Evolutionary conservation across 2,329 filamentous ascomycete species (phyloP).

Genomic region (Simplicillium aogashimaense): DNA sequence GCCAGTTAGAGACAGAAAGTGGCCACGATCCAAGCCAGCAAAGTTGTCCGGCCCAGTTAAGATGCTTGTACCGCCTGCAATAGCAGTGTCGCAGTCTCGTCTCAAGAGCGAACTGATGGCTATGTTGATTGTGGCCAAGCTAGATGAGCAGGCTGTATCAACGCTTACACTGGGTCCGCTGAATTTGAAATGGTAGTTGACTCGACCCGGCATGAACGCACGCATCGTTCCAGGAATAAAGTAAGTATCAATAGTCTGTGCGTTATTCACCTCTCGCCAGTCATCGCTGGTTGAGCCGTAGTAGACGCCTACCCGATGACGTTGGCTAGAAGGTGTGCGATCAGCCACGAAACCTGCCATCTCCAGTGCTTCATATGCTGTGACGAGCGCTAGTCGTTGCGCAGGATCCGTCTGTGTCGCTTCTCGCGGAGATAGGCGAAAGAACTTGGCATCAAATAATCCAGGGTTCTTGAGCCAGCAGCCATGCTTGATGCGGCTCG

Average conservation of each 20-base stretch:
- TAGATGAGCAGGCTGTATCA: constrained; percentile 28
- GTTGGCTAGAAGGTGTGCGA: constrained; percentile 51
- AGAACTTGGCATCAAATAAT: constrained; percentile 65
- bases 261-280: constrained; percentile 67
- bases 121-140: constrained; percentile 17
- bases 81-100: constrained; percentile 62
- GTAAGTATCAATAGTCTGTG: constrained; percentile 52
- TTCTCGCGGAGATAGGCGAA: constrained; percentile 71
- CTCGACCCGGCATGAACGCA: constrained; percentile 46
- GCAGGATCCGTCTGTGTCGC: constrained; percentile 64
- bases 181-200: constrained; percentile 47
- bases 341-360: constrained; percentile 60
- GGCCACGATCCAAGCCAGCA: constrained; percentile 62
- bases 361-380: constrained; percentile 70
- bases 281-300: constrained; percentile 72
- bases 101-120: constrained; percentile 23
- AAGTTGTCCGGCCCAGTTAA: constrained; percentile 75
- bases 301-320: constrained; percentile 54
- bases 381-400: constrained; percentile 60
- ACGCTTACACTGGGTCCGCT: constrained; percentile 20
- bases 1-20: constrained; percentile 56
- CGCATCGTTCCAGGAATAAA: constrained; percentile 39
- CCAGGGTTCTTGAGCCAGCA: constrained; percentile 60
- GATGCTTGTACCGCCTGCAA: constrained; percentile 69
- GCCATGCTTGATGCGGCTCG: constrained; percentile 56